These are phyloP conservation scores for Verbascum thapsus DNA, from an alignment of 257 asterid species.

Conservation along the genomic window DNA sequence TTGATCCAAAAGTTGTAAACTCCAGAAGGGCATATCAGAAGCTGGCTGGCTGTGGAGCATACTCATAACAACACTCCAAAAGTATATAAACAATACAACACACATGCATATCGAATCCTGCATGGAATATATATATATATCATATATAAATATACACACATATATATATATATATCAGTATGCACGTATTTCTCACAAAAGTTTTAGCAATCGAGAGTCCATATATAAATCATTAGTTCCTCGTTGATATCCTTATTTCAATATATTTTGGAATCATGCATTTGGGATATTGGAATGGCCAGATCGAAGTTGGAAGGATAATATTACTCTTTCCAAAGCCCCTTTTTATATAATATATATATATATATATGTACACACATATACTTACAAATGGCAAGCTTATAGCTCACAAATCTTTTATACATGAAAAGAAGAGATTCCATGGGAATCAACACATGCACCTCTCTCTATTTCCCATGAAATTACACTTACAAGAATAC, in stretches of 20 bases:
- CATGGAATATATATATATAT: constrained; percentile 25
- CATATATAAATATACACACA: too few relatives aligned
- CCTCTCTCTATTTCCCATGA: constrained; percentile 36
- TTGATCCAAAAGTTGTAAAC: constrained; percentile 31
- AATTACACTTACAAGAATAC: constrained; percentile 25
- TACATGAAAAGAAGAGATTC: constrained; percentile 45
- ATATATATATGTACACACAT: not conserved
- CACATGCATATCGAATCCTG: constrained; percentile 41
- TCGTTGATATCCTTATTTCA: too few relatives aligned
- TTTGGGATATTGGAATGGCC: constrained; percentile 13
- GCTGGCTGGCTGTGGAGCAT: constrained; percentile 61
- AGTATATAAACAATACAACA: constrained; percentile 23
- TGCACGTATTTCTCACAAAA: too few relatives aligned
- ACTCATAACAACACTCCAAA: constrained; percentile 29
- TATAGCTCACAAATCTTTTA: constrained; percentile 33
- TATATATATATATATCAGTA: too few relatives aligned
- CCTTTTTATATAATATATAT: constrained; percentile 11
- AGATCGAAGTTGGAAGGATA: constrained; percentile 33
- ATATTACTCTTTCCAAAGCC: constrained; percentile 34
- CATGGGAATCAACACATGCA: too few relatives aligned
- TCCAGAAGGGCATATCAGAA: constrained; percentile 34
- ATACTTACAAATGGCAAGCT: constrained; percentile 27
- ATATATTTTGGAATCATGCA: too few relatives aligned
- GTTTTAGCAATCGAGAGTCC: too few relatives aligned
- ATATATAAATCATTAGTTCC: too few relatives aligned